A percentile compares a stretch with the other conserved stretches of the same genome.
These are phyloP conservation scores for Garcia nutans DNA, from an alignment of 345 rosid species.

Conservation along the genomic window DNA sequence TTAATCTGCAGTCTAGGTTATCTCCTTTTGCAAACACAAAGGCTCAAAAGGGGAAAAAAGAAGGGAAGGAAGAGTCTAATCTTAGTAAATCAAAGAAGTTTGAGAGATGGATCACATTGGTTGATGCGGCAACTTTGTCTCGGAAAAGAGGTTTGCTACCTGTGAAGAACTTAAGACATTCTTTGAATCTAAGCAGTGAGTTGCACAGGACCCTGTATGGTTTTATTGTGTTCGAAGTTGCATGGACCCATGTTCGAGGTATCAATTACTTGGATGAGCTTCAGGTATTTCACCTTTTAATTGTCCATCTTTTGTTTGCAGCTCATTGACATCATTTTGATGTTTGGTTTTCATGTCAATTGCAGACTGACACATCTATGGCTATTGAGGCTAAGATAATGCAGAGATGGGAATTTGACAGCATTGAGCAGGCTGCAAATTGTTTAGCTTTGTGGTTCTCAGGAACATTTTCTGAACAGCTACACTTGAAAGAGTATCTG, in stretches of 20 bases:
- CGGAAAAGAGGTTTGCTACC: slow-evolving; percentile 56
- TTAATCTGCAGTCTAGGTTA: slow-evolving; percentile 74
- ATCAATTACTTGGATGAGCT: slow-evolving; percentile 89
- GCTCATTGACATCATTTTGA: slow-evolving; percentile 16
- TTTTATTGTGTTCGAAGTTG: slow-evolving; percentile 87
- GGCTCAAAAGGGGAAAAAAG: slow-evolving; percentile 46
- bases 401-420: slow-evolving; percentile 98
- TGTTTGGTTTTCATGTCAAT: slow-evolving; percentile 27
- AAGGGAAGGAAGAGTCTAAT: slow-evolving; percentile 38
- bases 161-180: slow-evolving; percentile 62
- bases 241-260: slow-evolving; percentile 81
- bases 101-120: slow-evolving; percentile 66
- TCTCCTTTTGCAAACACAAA: slow-evolving; percentile 96
- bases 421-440: slow-evolving; percentile 69
- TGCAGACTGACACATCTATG: slow-evolving; percentile 91
- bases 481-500: slow-evolving; percentile 54
- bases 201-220: slow-evolving; percentile 79
- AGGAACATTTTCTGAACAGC: slow-evolving; percentile 56
- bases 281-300: slow-evolving; percentile 56
- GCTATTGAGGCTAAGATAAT: slow-evolving; percentile 86
- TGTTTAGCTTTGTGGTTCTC: slow-evolving; percentile 78
- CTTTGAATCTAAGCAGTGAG: slow-evolving; percentile 59
- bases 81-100: slow-evolving; percentile 36
- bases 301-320: slow-evolving; percentile 4
- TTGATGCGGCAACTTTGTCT: slow-evolving; percentile 58